phyloP scores from a whole-genome alignment of 495 filamentous ascomycete species.

The Xylaria castorea region DNA sequence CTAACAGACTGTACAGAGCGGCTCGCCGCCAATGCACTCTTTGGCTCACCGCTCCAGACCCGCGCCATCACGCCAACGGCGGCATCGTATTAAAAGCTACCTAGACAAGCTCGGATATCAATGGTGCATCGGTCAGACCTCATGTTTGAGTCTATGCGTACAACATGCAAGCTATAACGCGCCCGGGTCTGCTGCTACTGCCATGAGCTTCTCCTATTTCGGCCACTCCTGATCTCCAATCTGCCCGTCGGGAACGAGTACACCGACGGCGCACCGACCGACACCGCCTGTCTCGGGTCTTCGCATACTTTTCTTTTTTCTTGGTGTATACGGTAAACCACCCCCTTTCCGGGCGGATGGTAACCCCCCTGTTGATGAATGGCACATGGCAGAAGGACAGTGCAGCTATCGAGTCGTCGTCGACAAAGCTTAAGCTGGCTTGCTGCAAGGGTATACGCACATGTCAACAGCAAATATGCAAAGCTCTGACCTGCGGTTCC shows the following conservation, averaged over 20 bases:
- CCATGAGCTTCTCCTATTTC: conserved; percentile 13
- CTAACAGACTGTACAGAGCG: conserved; percentile 27
- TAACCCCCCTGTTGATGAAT: not conserved
- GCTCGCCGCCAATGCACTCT: conserved; percentile 15
- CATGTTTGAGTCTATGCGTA: not conserved
- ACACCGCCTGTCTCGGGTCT: conserved; percentile 11
- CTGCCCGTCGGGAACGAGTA: conserved; percentile 12
- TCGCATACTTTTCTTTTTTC: not conserved
- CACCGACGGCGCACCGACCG: conserved; percentile 16
- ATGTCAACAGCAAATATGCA: conserved; percentile 8
- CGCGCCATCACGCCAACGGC: conserved; percentile 25
- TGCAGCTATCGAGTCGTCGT: conserved; percentile 6
- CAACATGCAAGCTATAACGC: conserved; percentile 11
- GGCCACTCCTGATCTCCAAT: conserved; percentile 4
- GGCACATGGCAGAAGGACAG: conserved; percentile 19
- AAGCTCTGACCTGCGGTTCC: conserved; percentile 25
- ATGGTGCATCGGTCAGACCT: conserved; percentile 18
- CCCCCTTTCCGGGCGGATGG: conserved; percentile 3
- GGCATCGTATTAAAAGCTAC: conserved; percentile 23
- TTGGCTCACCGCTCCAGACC: conserved; percentile 29
- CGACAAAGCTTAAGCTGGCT: conserved; percentile 9
- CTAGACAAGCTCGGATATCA: conserved; percentile 5
- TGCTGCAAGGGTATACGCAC: conserved; percentile 15
- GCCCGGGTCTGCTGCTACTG: not conserved
- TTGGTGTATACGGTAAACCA: not conserved